Evolutionary conservation across 2,329 filamentous ascomycete species (phyloP), one percentile per base, ranked within the genome.

Genomic region (Cucurbitaria berberidis): DNA sequence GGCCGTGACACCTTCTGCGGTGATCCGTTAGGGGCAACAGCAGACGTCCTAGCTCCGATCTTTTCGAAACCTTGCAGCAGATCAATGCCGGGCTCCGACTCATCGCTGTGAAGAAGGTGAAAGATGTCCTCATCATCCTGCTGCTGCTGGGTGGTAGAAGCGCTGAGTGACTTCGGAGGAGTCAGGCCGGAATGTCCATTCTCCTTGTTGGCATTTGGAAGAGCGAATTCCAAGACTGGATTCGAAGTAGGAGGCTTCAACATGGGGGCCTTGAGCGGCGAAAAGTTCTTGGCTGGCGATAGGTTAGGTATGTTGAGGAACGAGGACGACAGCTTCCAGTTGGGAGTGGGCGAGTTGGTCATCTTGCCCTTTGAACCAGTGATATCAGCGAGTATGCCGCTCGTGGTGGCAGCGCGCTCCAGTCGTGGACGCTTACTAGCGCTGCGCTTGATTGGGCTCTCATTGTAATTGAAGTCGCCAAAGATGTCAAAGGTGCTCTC

Each of bases 61-160:
- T 87, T 89, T 69, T 88, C 85, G 65, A 91, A 92, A 9, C 88
- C 88, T 67, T 90, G 86, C 40, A 89, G 82, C 60, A 92, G 87
- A 64, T 92, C 89, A 45, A 91, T 81, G 13, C 82, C 76, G 53
- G 87, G 85, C 52, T 84, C 80, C 3, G 78, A 77, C 35, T 86
- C 84, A 54, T 88, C 86, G 51, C 81, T 79, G 45, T 86, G 77
- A 35, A 87, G 80, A 30, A 86, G 82, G 18, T 79, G 76, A 63
- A 82, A 85, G 26, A 85, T 80, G 13, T 84, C 82, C 7, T 84
- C 81, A 34, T 83, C 81, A 39, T 83, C 80, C 13, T 68, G 53
- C 48, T 64, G 53, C 34, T 64, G 50, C 51, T 66, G 30, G 40
- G 30, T 40, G 30, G 64, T 48, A 15, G 67, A 60, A 5, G 61